Evolutionary conservation across 805 yeast species (phyloP), one percentile per base, ranked within the genome.

Genomic region (Monosporozyma aerobia): DNA sequence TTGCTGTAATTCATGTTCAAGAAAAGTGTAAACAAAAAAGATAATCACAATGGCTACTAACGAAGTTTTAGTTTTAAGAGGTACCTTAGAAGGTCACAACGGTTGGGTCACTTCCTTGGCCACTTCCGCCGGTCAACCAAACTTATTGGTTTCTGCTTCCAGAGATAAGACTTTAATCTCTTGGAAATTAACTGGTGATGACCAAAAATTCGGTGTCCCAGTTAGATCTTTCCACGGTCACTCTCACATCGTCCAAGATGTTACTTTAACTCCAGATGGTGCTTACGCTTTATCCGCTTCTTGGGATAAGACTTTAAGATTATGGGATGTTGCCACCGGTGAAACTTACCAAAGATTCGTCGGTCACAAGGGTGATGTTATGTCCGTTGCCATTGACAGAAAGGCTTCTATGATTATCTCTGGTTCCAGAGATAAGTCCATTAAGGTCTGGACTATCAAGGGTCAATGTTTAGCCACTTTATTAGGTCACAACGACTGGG

Each of bases 1-100:
- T 16, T 19, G 9, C 1, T 39, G 47, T 47, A 13, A 5, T 35
- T 13, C 4, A 35, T 14, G 5, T 35, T 35, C 13, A 35, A 35
- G 16, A 14, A 35, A 11, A 11, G 7, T 16, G 39, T 27, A 49
- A 44, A 55, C 49, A 51, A 52, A 56, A 35, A 53, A 56, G 40
- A 57, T 44, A 52, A 54, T 35, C 11, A 53, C 44, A 70, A 85
- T 85, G 90, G 79, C 90, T 77, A 59, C 65, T 60, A 85, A 81
- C 77, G 97, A 90, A 87, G 95, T 90, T 84, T 83, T 92, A 81
- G 97, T 92, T 77, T 87, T 94, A 77, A 90, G 98, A 85, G 99
- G 98, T 77, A 88, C 98, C 84, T 86, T 94, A 76, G 97, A 92
- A 81, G 97, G 89, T 72, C 89, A 84, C 84, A 82, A 81, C 78